Evolutionary conservation across 768 basidiomycete genomes (phyloP).

Genomic region (Pleurotus cornucopiae): DNA sequence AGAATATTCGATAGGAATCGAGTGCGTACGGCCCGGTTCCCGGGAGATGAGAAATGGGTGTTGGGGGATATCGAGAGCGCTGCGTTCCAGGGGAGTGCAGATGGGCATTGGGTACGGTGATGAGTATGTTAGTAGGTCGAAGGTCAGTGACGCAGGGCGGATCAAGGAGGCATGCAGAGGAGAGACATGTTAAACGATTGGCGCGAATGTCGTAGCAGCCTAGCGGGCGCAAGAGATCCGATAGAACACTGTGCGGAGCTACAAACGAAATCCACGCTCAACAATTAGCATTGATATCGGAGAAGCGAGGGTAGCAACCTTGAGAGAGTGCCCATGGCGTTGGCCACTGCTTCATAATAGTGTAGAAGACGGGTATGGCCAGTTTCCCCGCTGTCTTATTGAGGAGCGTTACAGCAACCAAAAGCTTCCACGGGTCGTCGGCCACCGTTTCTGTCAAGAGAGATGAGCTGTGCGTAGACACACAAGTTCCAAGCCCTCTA

Average conservation of each 20-base stretch:
- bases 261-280: background rate
- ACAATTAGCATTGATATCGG: background rate
- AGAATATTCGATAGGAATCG: slow-evolving; percentile 76
- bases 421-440: slow-evolving; percentile 63
- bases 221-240: slow-evolving; percentile 43
- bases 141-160: slow-evolving; percentile 30
- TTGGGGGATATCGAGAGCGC: slow-evolving; percentile 35
- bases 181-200: slow-evolving; percentile 50
- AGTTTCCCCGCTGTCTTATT: slow-evolving; percentile 65
- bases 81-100: slow-evolving; percentile 11
- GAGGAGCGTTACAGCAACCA: slow-evolving; percentile 62
- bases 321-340: slow-evolving; percentile 48
- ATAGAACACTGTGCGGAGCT: slow-evolving; percentile 44
- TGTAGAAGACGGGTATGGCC: slow-evolving; percentile 64
- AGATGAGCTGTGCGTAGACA: no score
- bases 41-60: slow-evolving; percentile 53
- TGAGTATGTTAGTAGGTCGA: background rate
- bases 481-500: background rate
- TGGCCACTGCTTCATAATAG: slow-evolving; percentile 53
- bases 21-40: slow-evolving; percentile 70
- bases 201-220: slow-evolving; percentile 60
- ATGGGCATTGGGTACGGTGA: slow-evolving; percentile 12
- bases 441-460: slow-evolving; percentile 44
- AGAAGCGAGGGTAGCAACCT: slow-evolving; percentile 33
- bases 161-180: slow-evolving; percentile 43